These are phyloP conservation scores for Xylaria longipes DNA, from an alignment of 495 filamentous ascomycete species.

Conservation along the genomic window DNA sequence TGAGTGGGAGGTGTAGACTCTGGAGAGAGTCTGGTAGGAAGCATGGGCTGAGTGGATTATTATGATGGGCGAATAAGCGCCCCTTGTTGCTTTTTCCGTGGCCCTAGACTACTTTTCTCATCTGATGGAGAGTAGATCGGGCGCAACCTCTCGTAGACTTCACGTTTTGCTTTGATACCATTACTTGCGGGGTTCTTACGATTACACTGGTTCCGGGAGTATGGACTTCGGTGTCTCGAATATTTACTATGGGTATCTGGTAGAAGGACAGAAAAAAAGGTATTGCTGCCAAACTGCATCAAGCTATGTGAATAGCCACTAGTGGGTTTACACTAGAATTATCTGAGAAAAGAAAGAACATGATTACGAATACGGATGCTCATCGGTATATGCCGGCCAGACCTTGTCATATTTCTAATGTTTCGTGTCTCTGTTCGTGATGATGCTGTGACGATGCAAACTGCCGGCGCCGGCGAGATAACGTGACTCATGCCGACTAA, in stretches of 20 bases:
- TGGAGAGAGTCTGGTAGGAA: background rate
- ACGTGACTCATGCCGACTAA: slow-evolving; percentile 13
- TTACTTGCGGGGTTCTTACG: background rate
- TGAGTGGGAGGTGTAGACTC: background rate
- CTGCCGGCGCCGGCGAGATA: slow-evolving; percentile 4
- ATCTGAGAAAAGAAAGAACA: no score
- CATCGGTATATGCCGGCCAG: background rate
- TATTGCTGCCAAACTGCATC: background rate
- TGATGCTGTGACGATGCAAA: background rate
- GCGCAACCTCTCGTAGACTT: background rate
- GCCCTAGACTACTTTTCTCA: background rate
- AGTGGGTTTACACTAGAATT: background rate
- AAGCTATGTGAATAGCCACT: background rate
- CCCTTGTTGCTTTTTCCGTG: background rate
- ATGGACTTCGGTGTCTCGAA: background rate
- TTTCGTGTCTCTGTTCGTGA: background rate
- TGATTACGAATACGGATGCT: background rate
- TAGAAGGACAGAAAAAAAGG: background rate
- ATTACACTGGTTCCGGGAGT: background rate
- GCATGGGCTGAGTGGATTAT: background rate
- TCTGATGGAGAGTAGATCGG: background rate
- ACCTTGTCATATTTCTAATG: background rate
- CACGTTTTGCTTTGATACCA: slow-evolving; percentile 4
- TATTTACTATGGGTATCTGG: background rate
- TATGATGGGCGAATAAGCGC: background rate